Percentiles rank a stretch among this genome's conserved stretches.
Evolutionary conservation across 169 alveolate species (phyloP).

Genomic region (Plasmodium malariae): DNA sequence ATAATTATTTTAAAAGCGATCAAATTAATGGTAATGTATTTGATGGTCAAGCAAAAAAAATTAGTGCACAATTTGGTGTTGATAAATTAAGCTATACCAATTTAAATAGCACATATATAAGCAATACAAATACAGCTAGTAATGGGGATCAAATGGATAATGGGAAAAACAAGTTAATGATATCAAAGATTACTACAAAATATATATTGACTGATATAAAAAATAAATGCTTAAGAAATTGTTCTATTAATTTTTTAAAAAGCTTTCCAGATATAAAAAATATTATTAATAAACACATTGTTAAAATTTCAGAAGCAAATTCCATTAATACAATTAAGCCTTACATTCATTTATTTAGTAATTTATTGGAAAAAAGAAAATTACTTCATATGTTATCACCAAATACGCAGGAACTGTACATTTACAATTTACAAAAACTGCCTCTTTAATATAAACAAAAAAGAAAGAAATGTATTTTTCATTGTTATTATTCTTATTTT

Average conservation of each 20-base stretch:
- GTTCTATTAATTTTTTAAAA: conserved; percentile 43
- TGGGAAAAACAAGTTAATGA: conserved; percentile 17
- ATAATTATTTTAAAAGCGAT: not conserved
- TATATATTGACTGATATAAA: conserved; percentile 33
- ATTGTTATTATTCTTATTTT: too few species aligned
- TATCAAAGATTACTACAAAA: conserved; percentile 45
- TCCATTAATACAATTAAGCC: conserved; percentile 19
- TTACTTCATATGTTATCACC: conserved; percentile 44
- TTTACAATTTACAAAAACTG: conserved; percentile 16
- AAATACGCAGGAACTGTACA: conserved; percentile 35
- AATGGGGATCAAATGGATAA: not conserved
- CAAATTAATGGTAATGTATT: not conserved
- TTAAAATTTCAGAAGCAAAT: conserved; percentile 31
- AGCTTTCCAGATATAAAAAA: conserved; percentile 19
- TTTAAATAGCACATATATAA: not conserved
- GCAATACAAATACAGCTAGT: not conserved
- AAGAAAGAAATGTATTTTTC: not conserved
- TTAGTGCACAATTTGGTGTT: not conserved
- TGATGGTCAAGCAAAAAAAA: not conserved
- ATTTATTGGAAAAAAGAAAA: conserved; percentile 38
- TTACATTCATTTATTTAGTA: conserved; percentile 28
- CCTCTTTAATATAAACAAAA: conserved; percentile 25
- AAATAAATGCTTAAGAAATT: conserved; percentile 45
- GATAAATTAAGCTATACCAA: not conserved
- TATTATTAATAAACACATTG: conserved; percentile 32